Conservation (phyloP, 805 yeast species). For the Hermanozyma aechmeae region DNA sequence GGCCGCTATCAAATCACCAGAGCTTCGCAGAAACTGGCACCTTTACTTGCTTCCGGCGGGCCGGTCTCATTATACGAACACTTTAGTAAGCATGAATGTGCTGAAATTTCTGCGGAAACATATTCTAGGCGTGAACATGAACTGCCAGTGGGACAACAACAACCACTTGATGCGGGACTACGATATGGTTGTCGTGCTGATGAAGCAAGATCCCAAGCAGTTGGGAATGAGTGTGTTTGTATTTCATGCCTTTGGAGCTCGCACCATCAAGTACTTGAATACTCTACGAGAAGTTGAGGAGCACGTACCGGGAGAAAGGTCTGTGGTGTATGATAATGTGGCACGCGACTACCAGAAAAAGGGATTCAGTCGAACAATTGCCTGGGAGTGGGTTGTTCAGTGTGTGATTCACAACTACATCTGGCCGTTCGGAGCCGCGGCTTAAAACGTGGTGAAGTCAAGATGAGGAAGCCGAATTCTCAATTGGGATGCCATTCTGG, state of each 20-base stretch:
- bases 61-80: constrained; percentile 37
- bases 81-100: constrained; percentile 42
- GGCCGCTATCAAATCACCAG: constrained; percentile 32
- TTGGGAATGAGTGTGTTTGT: constrained; percentile 32
- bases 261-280: constrained; percentile 7
- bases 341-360: constrained; percentile 2
- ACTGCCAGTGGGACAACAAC: constrained; percentile 36
- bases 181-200: constrained; percentile 26
- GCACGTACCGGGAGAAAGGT: constrained; percentile 2
- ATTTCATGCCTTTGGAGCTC: constrained; percentile 38
- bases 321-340: constrained; percentile 22
- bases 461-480: too few species aligned
- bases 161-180: constrained; percentile 19
- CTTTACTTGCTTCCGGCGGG: constrained; percentile 69
- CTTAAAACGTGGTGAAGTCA: too few species aligned
- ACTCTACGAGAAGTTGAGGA: constrained; percentile 3
- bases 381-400: constrained; percentile 65
- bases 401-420: constrained; percentile 38
- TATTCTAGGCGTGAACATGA: constrained; percentile 17
- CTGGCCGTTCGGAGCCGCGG: too few species aligned
- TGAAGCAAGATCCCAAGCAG: constrained; percentile 18
- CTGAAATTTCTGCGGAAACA: constrained; percentile 32
- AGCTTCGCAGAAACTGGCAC: constrained; percentile 31
- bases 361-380: constrained; percentile 13
- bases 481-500: too few species aligned